phyloP scores from a whole-genome alignment of 129 eudicot genomes.

The Pittosporum tobira region DNA sequence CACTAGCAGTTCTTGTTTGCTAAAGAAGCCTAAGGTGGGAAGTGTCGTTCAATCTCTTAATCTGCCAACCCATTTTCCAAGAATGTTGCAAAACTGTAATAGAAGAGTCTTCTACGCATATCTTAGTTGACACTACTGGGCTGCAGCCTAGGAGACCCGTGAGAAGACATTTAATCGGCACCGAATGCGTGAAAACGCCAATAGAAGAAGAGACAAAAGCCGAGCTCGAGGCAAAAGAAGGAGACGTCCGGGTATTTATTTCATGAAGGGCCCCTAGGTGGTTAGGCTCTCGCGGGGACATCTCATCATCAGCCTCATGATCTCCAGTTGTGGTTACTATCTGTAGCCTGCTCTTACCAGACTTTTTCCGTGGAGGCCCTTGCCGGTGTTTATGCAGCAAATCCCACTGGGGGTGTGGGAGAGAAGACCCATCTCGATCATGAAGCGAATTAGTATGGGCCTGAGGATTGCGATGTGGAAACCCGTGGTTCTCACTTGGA shows the following conservation, averaged over 20 bases:
- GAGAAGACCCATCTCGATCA: conserved; percentile 42
- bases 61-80: conserved; percentile 88
- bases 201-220: conserved; percentile 37
- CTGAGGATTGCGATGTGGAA: conserved; percentile 19
- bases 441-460: conserved; percentile 14
- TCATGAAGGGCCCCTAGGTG: conserved; percentile 31
- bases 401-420: conserved; percentile 56
- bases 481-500: conserved; percentile 26
- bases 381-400: conserved; percentile 59
- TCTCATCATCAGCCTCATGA: conserved; percentile 76
- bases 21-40: conserved; percentile 82
- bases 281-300: conserved; percentile 63
- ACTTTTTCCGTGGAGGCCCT: conserved; percentile 52
- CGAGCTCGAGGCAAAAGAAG: conserved; percentile 15
- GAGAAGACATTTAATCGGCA: conserved; percentile 76
- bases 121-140: conserved; percentile 54
- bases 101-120: conserved; percentile 89
- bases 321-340: conserved; percentile 71
- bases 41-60: conserved; percentile 80
- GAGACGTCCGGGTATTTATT: conserved; percentile 30
- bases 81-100: conserved; percentile 86
- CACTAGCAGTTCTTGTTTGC: background rate
- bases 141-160: conserved; percentile 89
- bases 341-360: conserved; percentile 94
- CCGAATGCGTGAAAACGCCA: conserved; percentile 74